Base-by-base conservation (phyloP, 345 rosid species). In the Hibiscus tridactylites region DNA sequence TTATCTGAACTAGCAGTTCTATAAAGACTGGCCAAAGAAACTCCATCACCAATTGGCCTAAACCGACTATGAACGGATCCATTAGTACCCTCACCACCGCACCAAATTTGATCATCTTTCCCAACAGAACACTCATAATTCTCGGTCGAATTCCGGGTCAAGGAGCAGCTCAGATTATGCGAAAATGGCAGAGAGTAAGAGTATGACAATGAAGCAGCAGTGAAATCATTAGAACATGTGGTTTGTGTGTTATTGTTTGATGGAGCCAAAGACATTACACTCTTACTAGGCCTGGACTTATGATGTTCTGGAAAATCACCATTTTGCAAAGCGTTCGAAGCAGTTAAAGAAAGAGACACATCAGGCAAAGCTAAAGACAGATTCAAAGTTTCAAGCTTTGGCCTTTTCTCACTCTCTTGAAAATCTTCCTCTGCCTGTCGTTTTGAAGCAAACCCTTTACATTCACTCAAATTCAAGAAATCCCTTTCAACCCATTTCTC, bases 61-160 rank as follows among this genome's bases (percentile, higher is more conserved):
- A 95, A 95, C 78, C 99, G 78, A 77, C 97, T 92, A 37, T 95
- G 99, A 61, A 95, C 97, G 1, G 99, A 95, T 69, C 99, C 99
- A 69, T 95, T 95, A 53, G 99, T 92, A 71, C 99, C 99, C 79
- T 95, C 99, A 53, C 97, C 99, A 54, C 92, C 97, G 74, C 88
- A 83, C 93, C 97, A 95, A 84, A 89, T 76, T 31, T 86, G 93
- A 62, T 92, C 97, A 71, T 91, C 98, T 83, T 81, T 91, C 59
- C 91, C 90, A 8, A 84, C 84, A 54, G 98, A 90, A 74, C 79
- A 81, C 16, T 91, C 97, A 44, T 80, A 88, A 77, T 86, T 82
- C 66, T 92, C 97, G 0, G 95, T 91, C 9, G 99, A 92, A 75
- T 92, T 86, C n/a, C 88, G 85, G 21, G 97, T 90, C 67, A 95